Percentiles rank a stretch among this genome's conserved stretches.
phyloP scores from a whole-genome alignment of 2,329 filamentous ascomycete species.

The Fusarium udum region DNA sequence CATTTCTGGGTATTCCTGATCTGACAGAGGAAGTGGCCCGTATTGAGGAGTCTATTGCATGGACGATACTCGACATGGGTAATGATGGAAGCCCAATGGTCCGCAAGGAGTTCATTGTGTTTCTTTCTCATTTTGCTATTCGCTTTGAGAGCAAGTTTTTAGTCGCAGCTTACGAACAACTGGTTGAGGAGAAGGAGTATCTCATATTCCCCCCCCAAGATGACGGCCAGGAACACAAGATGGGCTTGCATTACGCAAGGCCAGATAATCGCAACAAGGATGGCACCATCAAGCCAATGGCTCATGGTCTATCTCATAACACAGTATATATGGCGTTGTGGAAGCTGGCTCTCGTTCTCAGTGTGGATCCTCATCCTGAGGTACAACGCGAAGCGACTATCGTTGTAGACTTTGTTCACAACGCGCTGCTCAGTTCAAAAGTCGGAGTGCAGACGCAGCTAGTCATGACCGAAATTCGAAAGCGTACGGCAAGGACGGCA shows the following conservation, averaged over 20 bases:
- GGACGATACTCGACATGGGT: constrained; percentile 88
- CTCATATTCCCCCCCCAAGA: constrained; percentile 64
- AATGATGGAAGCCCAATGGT: constrained; percentile 95
- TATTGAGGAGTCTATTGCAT: constrained; percentile 90
- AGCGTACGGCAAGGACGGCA: constrained; percentile 58
- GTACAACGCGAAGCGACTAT: constrained; percentile 84
- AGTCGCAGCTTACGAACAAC: constrained; percentile 89
- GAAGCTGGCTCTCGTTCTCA: constrained; percentile 91
- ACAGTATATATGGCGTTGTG: constrained; percentile 93
- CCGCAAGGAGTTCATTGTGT: constrained; percentile 90
- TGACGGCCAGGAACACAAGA: constrained; percentile 67
- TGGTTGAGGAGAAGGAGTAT: constrained; percentile 83
- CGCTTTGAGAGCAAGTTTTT: constrained; percentile 93
- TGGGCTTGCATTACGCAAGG: constrained; percentile 70
- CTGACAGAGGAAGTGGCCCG: constrained; percentile 89
- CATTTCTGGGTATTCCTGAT: constrained; percentile 92
- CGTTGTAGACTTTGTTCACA: constrained; percentile 88
- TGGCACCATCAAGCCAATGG: constrained; percentile 64
- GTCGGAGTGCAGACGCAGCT: constrained; percentile 75
- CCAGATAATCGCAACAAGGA: constrained; percentile 65
- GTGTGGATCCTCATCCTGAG: constrained; percentile 93
- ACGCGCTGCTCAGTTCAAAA: constrained; percentile 78
- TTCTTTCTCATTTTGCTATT: constrained; percentile 89
- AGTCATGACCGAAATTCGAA: constrained; percentile 78
- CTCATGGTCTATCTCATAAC: constrained; percentile 77